Percentiles rank a stretch among this genome's conserved stretches.
phyloP scores from a whole-genome alignment of 2,329 filamentous ascomycete species.

The Nemania diffusa region DNA sequence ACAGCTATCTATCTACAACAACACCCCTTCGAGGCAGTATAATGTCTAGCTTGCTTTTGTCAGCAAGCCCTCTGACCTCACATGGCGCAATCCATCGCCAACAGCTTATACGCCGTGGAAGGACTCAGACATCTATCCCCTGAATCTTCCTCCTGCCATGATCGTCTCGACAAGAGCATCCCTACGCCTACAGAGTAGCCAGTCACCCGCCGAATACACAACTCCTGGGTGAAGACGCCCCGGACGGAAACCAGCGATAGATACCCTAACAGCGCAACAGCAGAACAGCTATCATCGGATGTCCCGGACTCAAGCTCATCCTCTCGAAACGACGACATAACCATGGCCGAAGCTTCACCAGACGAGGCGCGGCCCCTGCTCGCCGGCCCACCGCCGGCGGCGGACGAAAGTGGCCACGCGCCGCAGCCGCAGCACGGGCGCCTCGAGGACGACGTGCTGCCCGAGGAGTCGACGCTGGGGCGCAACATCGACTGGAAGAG shows the following conservation, averaged over 20 bases:
- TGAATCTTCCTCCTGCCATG: conserved; percentile 12
- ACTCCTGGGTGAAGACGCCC: neutral
- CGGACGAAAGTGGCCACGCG: conserved; percentile 36
- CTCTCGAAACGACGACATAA: conserved; percentile 8
- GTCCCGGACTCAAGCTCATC: conserved; percentile 4
- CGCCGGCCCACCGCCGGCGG: neutral
- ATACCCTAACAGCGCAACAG: neutral
- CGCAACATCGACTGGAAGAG: conserved; percentile 71
- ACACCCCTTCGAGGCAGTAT: conserved; percentile 1
- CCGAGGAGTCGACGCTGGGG: conserved; percentile 67
- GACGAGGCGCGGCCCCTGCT: conserved; percentile 31
- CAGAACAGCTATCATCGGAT: conserved; percentile 16
- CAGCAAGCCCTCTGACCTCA: conserved; percentile 34
- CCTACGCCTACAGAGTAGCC: neutral
- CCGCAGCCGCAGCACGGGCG: conserved; percentile 42
- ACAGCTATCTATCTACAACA: conserved; percentile 22
- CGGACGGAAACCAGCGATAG: neutral
- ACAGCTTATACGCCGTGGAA: conserved; percentile 11
- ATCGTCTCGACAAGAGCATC: neutral
- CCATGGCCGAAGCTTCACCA: conserved; percentile 13
- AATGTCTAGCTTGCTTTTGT: conserved; percentile 24
- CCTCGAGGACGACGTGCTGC: conserved; percentile 69
- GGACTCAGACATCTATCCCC: neutral
- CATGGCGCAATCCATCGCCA: conserved; percentile 36
- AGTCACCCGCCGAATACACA: conserved; percentile 7